A percentile compares a stretch with the other conserved stretches of the same genome.
phyloP scores from a whole-genome alignment of 768 basidiomycete species.

The Mycena latifolia region DNA sequence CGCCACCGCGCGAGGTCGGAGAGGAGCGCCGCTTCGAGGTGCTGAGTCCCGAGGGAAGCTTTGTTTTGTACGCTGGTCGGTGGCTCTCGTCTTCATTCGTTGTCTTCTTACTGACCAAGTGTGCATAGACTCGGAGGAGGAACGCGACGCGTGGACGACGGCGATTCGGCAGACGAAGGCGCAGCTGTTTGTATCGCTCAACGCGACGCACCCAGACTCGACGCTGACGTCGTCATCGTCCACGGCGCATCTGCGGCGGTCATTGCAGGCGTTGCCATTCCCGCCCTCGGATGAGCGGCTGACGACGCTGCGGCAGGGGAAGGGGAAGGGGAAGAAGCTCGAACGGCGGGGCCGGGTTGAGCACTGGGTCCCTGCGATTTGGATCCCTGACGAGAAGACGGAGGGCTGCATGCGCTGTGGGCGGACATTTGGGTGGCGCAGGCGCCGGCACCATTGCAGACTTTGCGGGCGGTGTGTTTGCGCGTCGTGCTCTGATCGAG shows the following conservation, averaged over 20 bases:
- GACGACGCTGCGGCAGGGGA: constrained; percentile 38
- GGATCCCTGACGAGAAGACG: constrained; percentile 92
- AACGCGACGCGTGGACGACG: constrained; percentile 74
- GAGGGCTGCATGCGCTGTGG: constrained; percentile 89
- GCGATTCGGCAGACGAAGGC: constrained; percentile 79
- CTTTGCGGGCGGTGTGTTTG: constrained; percentile 91
- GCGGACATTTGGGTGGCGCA: constrained; percentile 79
- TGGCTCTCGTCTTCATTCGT: neutral
- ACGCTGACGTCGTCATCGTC: constrained; percentile 85
- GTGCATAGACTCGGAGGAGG: constrained; percentile 61
- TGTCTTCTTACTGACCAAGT: neutral
- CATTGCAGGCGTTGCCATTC: constrained; percentile 80
- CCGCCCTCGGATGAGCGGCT: constrained; percentile 65
- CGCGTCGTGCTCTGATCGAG: constrained; percentile 84
- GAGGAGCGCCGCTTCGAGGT: constrained; percentile 77
- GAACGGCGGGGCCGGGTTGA: constrained; percentile 70
- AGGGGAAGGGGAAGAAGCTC: constrained; percentile 38
- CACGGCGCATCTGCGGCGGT: constrained; percentile 79
- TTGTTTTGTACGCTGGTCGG: constrained; percentile 79
- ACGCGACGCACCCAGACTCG: constrained; percentile 80
- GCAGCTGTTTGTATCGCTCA: constrained; percentile 76
- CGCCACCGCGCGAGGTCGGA: constrained; percentile 56
- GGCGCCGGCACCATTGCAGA: constrained; percentile 88
- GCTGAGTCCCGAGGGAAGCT: constrained; percentile 82
- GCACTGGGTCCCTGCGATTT: constrained; percentile 91